Conservation (phyloP, 1,284 basidiomycete genomes). For the Pseudozyma hubeiensis region DNA sequence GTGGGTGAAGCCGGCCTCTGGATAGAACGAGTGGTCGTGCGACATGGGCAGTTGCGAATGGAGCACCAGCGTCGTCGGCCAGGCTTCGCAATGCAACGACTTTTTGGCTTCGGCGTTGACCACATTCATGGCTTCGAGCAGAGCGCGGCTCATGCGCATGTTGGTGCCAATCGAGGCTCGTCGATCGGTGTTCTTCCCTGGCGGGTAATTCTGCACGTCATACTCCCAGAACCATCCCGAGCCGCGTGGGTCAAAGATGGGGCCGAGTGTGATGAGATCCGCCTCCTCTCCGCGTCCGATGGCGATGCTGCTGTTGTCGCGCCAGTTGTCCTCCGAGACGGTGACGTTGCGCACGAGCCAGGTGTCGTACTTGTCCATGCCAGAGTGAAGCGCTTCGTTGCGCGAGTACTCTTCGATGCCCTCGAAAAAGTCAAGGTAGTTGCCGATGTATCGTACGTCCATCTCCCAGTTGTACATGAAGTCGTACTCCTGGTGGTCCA, state of each 20-base stretch:
- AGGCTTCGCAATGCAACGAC: slow-evolving; percentile 68
- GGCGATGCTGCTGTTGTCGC: slow-evolving; percentile 47
- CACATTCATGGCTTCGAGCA: slow-evolving; percentile 69
- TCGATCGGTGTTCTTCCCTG: slow-evolving; percentile 62
- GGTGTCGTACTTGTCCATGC: slow-evolving; percentile 69
- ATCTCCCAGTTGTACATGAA: slow-evolving; percentile 69
- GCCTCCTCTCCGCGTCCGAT: slow-evolving; percentile 64
- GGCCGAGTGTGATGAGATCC: slow-evolving; percentile 67
- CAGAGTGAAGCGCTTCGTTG: slow-evolving; percentile 63
- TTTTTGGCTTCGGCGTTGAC: slow-evolving; percentile 68
- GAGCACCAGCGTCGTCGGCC: slow-evolving; percentile 67
- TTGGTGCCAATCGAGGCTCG: slow-evolving; percentile 68
- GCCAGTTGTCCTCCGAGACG: slow-evolving; percentile 64
- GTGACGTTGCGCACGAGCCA: slow-evolving; percentile 66
- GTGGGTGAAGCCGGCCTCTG: slow-evolving; percentile 67
- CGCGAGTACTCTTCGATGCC: slow-evolving; percentile 66
- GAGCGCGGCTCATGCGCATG: slow-evolving; percentile 66
- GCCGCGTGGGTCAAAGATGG: slow-evolving; percentile 68
- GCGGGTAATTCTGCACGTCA: slow-evolving; percentile 68
- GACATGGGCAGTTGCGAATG: slow-evolving; percentile 66
- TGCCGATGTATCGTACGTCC: slow-evolving; percentile 68
- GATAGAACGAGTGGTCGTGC: slow-evolving; percentile 66
- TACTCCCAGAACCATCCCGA: slow-evolving; percentile 69
- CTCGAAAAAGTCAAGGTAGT: slow-evolving; percentile 68
- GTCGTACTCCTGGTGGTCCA: slow-evolving; percentile 69